Evolutionary conservation across 2,329 filamentous ascomycete species (phyloP), one percentile per base, ranked within the genome.

Genomic region (Diaporthe eres): DNA sequence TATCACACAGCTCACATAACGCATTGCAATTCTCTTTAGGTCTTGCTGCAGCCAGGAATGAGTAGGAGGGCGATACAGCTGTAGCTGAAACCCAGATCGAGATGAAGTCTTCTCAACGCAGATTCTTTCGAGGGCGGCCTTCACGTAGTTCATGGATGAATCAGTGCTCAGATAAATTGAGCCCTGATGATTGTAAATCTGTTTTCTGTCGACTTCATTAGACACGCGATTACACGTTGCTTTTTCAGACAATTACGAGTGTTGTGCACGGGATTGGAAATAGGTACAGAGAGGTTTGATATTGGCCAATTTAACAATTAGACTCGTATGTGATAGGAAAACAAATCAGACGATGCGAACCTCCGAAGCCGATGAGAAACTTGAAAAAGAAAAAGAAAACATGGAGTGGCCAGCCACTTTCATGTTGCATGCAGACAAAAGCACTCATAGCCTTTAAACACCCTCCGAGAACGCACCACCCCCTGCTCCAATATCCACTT

Each of bases 401-500:
- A 4, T 19, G 4, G 4, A 53, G 47, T 6, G 19, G 13, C 47
- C 22, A 28, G 47, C 47, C 63, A 39, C 47, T 1, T 34, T 12
- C 12, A 34, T 34, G 7, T 63, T 31, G 15, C 31, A 47, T 34
- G 17, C 44, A 25, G 28, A 34, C 17, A 51, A 37, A 9, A 17
- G 17, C 25, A 17, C 49, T 1, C 12, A 9, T 4, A 42, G 31
- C 4, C 65, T 17, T 42, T 15, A 78, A 28, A 78, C 76, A 25
- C 75, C 77, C 5, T 74, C 68, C 2, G 58, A 13, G 34, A 76
- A 78, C 1, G 74, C 71, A 9, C 68, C 71, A 12, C 77, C 77
- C 7, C 77, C 77, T 2, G 77, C 75, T 4, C 84, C 75, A 13
- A 67, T 74, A 47, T 91, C 89, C 79, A 90, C 86, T 6, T 85